These are phyloP conservation scores for Blastobotrys mokoenaii DNA, from an alignment of 805 yeast species.

Conservation along the genomic window DNA sequence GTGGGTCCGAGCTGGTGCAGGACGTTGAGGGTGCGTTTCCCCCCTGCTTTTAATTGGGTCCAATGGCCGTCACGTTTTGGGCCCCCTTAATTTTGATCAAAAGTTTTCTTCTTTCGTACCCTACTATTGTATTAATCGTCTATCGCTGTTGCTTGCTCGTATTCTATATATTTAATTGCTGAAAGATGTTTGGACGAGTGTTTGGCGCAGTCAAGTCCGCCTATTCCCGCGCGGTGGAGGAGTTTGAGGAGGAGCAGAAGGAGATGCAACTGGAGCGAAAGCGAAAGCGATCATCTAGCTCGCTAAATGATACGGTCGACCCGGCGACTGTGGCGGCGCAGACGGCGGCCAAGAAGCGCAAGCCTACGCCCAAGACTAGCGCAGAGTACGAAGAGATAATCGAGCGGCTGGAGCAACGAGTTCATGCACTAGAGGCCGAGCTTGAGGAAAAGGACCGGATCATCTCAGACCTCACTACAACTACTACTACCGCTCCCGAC, in stretches of 20 bases:
- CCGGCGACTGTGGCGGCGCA: background rate
- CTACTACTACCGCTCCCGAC: no score
- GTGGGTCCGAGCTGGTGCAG: no score
- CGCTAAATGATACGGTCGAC: background rate
- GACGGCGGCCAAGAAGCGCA: constrained; percentile 1
- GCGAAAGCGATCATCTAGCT: constrained; percentile 6
- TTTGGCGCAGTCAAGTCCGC: constrained; percentile 10
- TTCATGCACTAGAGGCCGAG: constrained; percentile 6
- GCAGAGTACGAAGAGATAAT: constrained; percentile 2
- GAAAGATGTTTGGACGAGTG: constrained; percentile 10
- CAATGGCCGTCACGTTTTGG: no score
- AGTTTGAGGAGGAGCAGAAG: constrained; percentile 11
- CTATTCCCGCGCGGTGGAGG: constrained; percentile 14
- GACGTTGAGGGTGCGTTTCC: no score
- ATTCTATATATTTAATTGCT: no score
- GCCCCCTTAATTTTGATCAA: background rate
- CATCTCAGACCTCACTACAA: background rate
- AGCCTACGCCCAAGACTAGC: constrained; percentile 2
- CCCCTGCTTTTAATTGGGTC: no score
- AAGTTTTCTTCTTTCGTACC: no score
- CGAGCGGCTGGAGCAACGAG: constrained; percentile 1
- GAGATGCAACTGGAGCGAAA: constrained; percentile 4
- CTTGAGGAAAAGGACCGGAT: constrained; percentile 4
- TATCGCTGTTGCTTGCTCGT: no score
- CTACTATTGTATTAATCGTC: no score